Evolutionary conservation across 2,329 filamentous ascomycete genomes (phyloP).

Genomic region (Ceratocystis papillata): DNA sequence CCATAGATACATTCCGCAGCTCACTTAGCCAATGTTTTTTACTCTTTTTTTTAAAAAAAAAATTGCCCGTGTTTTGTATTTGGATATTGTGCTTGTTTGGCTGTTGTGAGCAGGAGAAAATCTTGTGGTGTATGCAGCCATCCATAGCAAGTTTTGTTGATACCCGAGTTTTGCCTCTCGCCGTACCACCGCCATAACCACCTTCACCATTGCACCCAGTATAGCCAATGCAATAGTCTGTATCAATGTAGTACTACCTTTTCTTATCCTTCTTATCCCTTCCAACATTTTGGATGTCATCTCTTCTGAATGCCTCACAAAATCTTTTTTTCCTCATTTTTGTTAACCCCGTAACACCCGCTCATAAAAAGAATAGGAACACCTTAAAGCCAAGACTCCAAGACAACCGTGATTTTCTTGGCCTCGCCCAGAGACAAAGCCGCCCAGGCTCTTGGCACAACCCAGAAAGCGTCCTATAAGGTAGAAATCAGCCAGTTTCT

Average conservation of each 20-base stretch:
- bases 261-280: not conserved
- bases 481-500: not conserved
- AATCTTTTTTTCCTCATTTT: not conserved
- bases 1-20: constrained; percentile 5
- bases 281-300: no score
- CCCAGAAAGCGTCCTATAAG: not conserved
- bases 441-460: constrained; percentile 13
- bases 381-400: constrained; percentile 6
- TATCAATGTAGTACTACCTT: not conserved
- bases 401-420: constrained; percentile 11
- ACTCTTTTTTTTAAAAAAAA: not conserved
- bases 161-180: not conserved
- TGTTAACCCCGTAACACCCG: constrained; percentile 6
- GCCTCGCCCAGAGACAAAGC: not conserved
- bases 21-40: not conserved
- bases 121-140: not conserved
- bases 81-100: not conserved
- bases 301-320: no score
- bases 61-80: not conserved
- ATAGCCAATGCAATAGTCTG: not conserved
- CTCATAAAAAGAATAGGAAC: not conserved
- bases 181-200: not conserved
- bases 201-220: no score
- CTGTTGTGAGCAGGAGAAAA: not conserved
- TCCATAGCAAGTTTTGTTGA: not conserved